A percentile compares a stretch with the other conserved stretches of the same genome.
Evolutionary conservation across 495 filamentous ascomycete species (phyloP).

Genomic region (Trichoderma erinaceum): DNA sequence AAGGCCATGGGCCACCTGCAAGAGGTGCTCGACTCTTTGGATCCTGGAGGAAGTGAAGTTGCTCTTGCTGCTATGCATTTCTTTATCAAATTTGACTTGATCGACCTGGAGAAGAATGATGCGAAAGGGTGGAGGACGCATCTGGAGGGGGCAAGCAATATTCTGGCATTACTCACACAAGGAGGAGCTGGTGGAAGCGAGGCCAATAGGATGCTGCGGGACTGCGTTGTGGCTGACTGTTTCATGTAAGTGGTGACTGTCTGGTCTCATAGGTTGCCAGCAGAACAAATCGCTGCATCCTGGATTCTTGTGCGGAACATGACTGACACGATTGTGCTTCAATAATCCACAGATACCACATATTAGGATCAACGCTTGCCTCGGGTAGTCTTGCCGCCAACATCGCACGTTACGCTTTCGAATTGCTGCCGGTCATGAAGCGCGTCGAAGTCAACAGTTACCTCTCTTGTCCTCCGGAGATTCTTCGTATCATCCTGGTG

Average conservation of each 20-base stretch:
- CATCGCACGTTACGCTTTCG: conserved; percentile 22
- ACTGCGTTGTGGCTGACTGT: conserved; percentile 41
- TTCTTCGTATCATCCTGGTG: conserved; percentile 34
- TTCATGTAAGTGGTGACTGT: conserved; percentile 27
- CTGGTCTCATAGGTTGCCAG: neutral
- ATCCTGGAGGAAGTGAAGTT: conserved; percentile 35
- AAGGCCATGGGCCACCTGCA: conserved; percentile 42
- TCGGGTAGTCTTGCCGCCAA: conserved; percentile 16
- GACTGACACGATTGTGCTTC: neutral
- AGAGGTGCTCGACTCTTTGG: conserved; percentile 25
- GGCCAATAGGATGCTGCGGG: conserved; percentile 29
- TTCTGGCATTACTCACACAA: conserved; percentile 31
- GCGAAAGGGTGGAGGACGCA: conserved; percentile 48
- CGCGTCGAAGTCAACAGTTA: conserved; percentile 42
- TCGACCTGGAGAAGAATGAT: conserved; percentile 43
- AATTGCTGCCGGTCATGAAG: conserved; percentile 31
- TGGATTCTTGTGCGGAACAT: conserved; percentile 18
- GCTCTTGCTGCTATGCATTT: conserved; percentile 47
- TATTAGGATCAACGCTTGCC: conserved; percentile 32
- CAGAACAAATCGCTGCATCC: neutral
- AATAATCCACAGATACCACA: conserved; percentile 24
- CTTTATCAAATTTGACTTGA: conserved; percentile 51
- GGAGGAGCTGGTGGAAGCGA: conserved; percentile 21
- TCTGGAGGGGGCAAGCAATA: conserved; percentile 41
- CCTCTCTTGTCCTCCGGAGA: conserved; percentile 38